Base-by-base conservation (phyloP, 2,329 filamentous ascomycete genomes). In the Chrysosporium queenslandicum region DNA sequence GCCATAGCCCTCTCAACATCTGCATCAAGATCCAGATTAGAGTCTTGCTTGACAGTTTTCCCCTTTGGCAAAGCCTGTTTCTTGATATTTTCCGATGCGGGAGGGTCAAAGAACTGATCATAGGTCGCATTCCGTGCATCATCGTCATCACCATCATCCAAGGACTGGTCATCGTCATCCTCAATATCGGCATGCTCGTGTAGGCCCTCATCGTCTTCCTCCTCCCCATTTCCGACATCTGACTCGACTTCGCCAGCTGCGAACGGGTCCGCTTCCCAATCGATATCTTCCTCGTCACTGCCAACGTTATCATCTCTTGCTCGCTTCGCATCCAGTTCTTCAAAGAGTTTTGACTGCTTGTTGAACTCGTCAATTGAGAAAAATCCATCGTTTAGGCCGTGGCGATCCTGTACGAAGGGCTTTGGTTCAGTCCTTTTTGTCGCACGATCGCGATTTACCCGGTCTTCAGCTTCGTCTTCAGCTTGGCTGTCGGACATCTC, bases 341-440 rank as follows among this genome's bases (percentile, higher is more conserved):
- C 92, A 46, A 96, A 82, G 64, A 85, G 85, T 62, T 94, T 87
- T 1, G 89, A 87, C 65, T 94, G 87, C 65, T 85, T 87, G 75
- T 98, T 98, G 78, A 98, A 98, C 55, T 94, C 83, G 62, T 97
- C 90, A 61, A 98, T 91, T 14, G 88, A 94, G 72, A 98, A 98
- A 73, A 98, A 98, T 4, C 89, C 91, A 64, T 98, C 92, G 63
- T 98, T 97, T 29, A 98, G 79, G 5, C 89, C 88, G 63, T 92
- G 77, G 3, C 82, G 82, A 63, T 97, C 89, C 11, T 47, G 29
- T 4, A 37, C 32, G 18, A 51, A 51, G 12, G 40, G 20, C 18
- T 18, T 29, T 27, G 37, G 39, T 20, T 27, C 8, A 6, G 29
- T 27, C 20, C 7, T 45, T 21, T 23, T 41, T 55, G 84, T 83